phyloP scores from a whole-genome alignment of 2,329 filamentous ascomycete species.

The Neodidymelliopsis sp. region DNA sequence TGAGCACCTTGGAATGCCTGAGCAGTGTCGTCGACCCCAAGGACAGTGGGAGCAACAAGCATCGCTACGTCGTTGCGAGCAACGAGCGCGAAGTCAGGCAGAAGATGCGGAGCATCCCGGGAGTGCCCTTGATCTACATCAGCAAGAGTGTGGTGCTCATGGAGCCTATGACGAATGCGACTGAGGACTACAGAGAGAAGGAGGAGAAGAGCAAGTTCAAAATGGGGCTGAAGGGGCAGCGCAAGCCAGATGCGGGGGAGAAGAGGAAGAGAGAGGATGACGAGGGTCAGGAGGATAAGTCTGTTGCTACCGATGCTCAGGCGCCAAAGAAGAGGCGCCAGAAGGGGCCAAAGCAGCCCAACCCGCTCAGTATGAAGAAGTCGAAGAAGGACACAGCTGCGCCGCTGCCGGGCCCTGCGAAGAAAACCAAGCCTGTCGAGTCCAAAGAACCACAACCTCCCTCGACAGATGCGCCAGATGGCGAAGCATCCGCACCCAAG shows the following conservation, averaged over 20 bases:
- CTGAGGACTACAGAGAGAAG: slow-evolving; percentile 67
- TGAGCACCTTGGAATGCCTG: slow-evolving; percentile 74
- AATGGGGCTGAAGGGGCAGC: slow-evolving; percentile 66
- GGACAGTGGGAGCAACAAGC: slow-evolving; percentile 73
- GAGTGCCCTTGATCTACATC: slow-evolving; percentile 80
- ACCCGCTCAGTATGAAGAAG: slow-evolving; percentile 76
- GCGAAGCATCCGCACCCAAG: slow-evolving; percentile 38
- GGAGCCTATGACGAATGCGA: slow-evolving; percentile 77
- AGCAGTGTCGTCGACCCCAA: slow-evolving; percentile 81
- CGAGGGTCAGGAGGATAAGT: slow-evolving; percentile 52
- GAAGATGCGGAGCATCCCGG: slow-evolving; percentile 70
- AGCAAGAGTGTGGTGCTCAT: slow-evolving; percentile 80
- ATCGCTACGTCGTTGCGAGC: slow-evolving; percentile 79
- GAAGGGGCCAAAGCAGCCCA: slow-evolving; percentile 72
- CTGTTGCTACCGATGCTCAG: slow-evolving; percentile 29
- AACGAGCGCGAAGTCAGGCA: slow-evolving; percentile 72
- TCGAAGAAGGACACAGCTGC: slow-evolving; percentile 59
- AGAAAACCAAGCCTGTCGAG: slow-evolving; percentile 23
- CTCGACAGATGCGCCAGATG: slow-evolving; percentile 24
- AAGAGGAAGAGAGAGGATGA: slow-evolving; percentile 56
- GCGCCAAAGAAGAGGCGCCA: slow-evolving; percentile 59
- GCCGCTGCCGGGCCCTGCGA: slow-evolving; percentile 18
- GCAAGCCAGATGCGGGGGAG: slow-evolving; percentile 35
- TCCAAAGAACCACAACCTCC: slow-evolving; percentile 11
- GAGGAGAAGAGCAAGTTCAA: slow-evolving; percentile 80